Evolutionary conservation across 2,329 filamentous ascomycete genomes (phyloP), one percentile per base, ranked within the genome.

Genomic region (Alternaria infectoria): DNA sequence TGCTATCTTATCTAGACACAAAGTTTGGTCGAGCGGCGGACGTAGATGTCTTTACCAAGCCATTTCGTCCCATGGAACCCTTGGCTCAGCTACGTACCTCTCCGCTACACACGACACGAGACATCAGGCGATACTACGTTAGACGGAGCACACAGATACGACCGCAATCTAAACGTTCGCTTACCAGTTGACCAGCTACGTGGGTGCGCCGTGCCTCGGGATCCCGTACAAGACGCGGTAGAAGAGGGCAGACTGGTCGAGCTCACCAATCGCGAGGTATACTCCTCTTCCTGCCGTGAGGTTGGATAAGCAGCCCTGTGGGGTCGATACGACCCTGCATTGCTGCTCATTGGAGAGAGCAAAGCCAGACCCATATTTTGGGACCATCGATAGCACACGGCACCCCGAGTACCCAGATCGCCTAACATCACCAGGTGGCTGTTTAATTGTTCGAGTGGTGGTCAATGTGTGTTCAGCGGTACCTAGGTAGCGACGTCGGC

Each of bases 241-340:
- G 50, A 59, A 28, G 44, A 17, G 40, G 51, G 25, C 46, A 15
- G 52, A 32, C 19, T 26, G 47, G 15, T 46, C 19, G 32, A 5
- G 11, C 23, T 40, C 23, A 28, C 62, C 64, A 58, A 66, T 68
- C 45, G 54, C 28, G 8, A 40, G 36, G 36, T 21, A 17, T 19
- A 8, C 46, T 26, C 28, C 17, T 36, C 59, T 30, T 50, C 51
- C 19, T 10, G 23, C 19, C 47, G n/a, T 40, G 11, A 40, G 19
- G 36, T 47, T 40, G 49, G 49, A 56, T 68, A 57, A 68, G 66
- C 66, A 66, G 66, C 55, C 55, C 46, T 54, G 66, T 62, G 63
- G 65, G 56, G 56, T 52, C 46, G n/a, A 54, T 45, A 61, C 40
- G 49, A 54, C 28, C 47, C 8, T 49, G 23, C 13, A 26, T 17